These are phyloP conservation scores for Lachnellula suecica DNA, from an alignment of 2,329 filamentous ascomycete species.

Conservation along the genomic window DNA sequence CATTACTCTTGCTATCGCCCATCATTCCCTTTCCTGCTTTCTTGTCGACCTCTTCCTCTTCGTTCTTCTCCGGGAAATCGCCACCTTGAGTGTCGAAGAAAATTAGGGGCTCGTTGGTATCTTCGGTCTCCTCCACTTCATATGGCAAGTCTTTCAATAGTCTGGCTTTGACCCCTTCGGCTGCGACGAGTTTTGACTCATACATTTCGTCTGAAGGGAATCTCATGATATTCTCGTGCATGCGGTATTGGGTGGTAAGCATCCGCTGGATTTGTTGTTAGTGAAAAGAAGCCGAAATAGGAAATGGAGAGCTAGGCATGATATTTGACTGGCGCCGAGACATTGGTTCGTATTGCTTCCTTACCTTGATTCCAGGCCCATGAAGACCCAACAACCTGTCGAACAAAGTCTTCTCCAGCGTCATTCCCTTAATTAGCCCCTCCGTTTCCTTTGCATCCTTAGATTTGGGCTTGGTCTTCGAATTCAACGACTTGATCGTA, in stretches of 20 bases:
- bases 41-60: slow-evolving; percentile 62
- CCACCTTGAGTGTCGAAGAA: slow-evolving; percentile 98
- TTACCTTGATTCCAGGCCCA: slow-evolving; percentile 72
- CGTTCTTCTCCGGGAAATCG: slow-evolving; percentile 80
- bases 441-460: slow-evolving; percentile 35
- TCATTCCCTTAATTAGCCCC: slow-evolving; percentile 50
- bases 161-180: slow-evolving; percentile 72
- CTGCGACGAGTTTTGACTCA: slow-evolving; percentile 76
- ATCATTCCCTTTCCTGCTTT: slow-evolving; percentile 48
- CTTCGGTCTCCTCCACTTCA: slow-evolving; percentile 74
- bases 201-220: slow-evolving; percentile 92
- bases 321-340: too few relatives aligned
- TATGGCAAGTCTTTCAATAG: slow-evolving; percentile 78
- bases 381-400: slow-evolving; percentile 82
- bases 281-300: neutral
- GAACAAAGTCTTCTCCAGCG: slow-evolving; percentile 87
- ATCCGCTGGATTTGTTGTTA: slow-evolving; percentile 51
- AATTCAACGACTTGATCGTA: slow-evolving; percentile 81
- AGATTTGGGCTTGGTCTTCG: slow-evolving; percentile 38
- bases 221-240: slow-evolving; percentile 94
- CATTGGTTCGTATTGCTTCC: too few relatives aligned
- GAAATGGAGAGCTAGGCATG: too few relatives aligned
- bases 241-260: slow-evolving; percentile 96
- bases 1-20: slow-evolving; percentile 85
- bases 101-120: slow-evolving; percentile 82